Percentiles rank a stretch among this genome's conserved stretches.
Evolutionary conservation across 1,284 basidiomycete species (phyloP).

Genomic region (Athelia psychrophila): DNA sequence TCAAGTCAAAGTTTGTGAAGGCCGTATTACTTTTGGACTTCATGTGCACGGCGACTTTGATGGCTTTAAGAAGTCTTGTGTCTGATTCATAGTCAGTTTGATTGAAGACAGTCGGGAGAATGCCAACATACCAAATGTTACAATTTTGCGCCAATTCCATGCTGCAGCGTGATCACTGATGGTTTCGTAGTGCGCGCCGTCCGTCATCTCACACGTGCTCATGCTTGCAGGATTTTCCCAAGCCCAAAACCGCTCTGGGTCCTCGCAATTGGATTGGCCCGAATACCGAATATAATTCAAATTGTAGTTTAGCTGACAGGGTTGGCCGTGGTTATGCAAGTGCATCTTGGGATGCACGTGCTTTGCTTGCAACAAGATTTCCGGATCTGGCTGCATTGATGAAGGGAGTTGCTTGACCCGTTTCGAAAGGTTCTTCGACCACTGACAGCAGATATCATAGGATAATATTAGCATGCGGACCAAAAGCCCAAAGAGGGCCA

Average conservation of each 20-base stretch:
- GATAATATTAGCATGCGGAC: neutral
- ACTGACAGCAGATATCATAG: constrained; percentile 10
- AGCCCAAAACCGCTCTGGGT: constrained; percentile 20
- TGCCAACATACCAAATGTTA: too few species aligned
- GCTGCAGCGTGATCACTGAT: constrained; percentile 17
- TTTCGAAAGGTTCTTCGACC: constrained; percentile 1
- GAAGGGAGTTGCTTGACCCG: neutral
- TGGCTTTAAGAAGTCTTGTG: too few species aligned
- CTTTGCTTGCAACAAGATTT: neutral
- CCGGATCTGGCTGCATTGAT: neutral
- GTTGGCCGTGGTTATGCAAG: constrained; percentile 10
- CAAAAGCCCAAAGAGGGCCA: neutral
- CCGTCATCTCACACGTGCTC: constrained; percentile 20
- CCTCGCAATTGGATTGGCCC: constrained; percentile 20
- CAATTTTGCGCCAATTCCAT: too few species aligned
- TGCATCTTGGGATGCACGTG: constrained; percentile 17
- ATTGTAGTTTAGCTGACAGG: constrained; percentile 16
- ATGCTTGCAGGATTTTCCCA: constrained; percentile 12
- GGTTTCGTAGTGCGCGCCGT: constrained; percentile 14
- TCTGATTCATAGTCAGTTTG: too few species aligned
- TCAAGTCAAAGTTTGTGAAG: neutral
- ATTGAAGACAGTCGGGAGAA: too few species aligned
- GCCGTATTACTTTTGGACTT: constrained; percentile 8
- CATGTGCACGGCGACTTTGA: constrained; percentile 3
- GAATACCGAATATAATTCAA: constrained; percentile 13